These are phyloP conservation scores for Aspergillus hortae DNA, from an alignment of 2,329 filamentous ascomycete species.

Conservation along the genomic window DNA sequence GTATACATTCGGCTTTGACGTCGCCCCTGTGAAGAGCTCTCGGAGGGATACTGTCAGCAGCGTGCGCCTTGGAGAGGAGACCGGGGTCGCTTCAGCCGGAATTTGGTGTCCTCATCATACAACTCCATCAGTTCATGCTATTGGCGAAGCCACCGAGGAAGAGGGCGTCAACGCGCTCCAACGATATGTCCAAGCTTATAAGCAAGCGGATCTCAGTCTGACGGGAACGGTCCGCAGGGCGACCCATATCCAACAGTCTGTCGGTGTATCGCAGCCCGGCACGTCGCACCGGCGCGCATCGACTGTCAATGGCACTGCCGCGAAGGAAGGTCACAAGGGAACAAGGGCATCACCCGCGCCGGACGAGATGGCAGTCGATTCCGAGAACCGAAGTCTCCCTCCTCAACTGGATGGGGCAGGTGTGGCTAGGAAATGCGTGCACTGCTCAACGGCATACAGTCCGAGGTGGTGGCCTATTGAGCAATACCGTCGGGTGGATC, in stretches of 20 bases:
- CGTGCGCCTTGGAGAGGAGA: constrained; percentile 76
- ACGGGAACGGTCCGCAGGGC: constrained; percentile 94
- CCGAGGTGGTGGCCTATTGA: constrained; percentile 61
- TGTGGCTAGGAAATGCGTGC: constrained; percentile 34
- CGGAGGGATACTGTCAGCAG: constrained; percentile 76
- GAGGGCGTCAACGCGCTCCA: constrained; percentile 77
- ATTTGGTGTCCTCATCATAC: constrained; percentile 90
- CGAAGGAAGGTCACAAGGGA: constrained; percentile 23
- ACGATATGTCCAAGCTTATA: constrained; percentile 82
- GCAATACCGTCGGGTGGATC: constrained; percentile 52
- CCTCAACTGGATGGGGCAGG: constrained; percentile 13
- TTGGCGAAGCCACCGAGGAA: constrained; percentile 71
- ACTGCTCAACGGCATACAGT: constrained; percentile 39
- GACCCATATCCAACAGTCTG: constrained; percentile 56
- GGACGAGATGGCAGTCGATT: constrained; percentile 32
- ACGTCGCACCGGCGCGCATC: constrained; percentile 54
- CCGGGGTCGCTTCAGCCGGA: constrained; percentile 75
- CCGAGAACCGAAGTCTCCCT: constrained; percentile 19
- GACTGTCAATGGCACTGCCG: constrained; percentile 41
- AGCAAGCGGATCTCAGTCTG: constrained; percentile 85
- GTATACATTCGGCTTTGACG: constrained; percentile 83
- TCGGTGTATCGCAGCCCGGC: constrained; percentile 29
- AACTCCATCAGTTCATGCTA: constrained; percentile 70
- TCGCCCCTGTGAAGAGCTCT: constrained; percentile 84
- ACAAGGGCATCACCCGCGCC: constrained; percentile 12